These are phyloP conservation scores for Pestalotiopsis sp. DNA, from an alignment of 2,329 filamentous ascomycete species.

Conservation along the genomic window DNA sequence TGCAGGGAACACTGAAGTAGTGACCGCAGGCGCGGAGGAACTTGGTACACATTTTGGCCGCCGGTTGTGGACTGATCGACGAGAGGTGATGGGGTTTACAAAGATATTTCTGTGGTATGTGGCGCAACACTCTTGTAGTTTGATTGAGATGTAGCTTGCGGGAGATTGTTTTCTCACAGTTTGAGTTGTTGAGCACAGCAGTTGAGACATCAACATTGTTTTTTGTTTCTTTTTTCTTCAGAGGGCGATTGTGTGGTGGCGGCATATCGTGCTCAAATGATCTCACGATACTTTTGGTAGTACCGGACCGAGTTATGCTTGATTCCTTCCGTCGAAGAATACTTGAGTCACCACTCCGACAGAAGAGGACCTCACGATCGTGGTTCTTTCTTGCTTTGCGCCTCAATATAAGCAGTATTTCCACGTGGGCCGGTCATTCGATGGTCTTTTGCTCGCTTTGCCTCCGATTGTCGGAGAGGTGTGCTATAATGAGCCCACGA, in stretches of 20 bases:
- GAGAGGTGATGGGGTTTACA: neutral
- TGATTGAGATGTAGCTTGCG: no score
- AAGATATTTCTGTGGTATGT: neutral
- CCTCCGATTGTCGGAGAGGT: neutral
- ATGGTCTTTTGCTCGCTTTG: neutral
- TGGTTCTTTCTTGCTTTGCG: neutral
- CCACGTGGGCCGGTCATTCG: neutral
- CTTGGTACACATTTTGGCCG: neutral
- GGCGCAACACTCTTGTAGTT: neutral
- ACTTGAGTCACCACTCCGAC: neutral
- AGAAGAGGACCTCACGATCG: neutral
- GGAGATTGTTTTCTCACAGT: no score
- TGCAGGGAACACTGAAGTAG: neutral
- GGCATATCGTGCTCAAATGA: neutral
- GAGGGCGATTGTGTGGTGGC: neutral
- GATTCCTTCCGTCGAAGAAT: neutral
- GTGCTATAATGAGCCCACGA: neutral
- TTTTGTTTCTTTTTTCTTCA: neutral
- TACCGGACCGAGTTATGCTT: neutral
- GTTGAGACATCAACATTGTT: no score
- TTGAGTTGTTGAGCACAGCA: no score
- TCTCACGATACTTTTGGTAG: neutral
- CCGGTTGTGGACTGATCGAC: neutral
- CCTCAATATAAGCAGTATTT: neutral
- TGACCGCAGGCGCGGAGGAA: neutral